These are phyloP conservation scores for Malus hybrid DNA, from an alignment of 331 rosid species.

Conservation along the genomic window DNA sequence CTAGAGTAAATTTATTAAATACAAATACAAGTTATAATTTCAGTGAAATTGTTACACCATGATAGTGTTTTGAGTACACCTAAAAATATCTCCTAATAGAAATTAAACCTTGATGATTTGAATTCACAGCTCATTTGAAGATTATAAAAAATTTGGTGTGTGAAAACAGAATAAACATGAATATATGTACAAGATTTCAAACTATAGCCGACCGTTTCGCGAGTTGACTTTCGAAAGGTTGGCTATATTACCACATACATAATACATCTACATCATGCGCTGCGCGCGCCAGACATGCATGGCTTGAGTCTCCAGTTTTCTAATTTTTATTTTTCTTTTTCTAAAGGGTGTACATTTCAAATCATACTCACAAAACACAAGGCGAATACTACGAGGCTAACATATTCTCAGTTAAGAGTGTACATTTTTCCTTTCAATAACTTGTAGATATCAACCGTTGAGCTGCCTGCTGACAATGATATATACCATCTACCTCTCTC, in stretches of 20 bases:
- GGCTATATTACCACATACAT: neutral
- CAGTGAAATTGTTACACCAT: no score
- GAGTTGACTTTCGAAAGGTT: no score
- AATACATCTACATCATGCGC: neutral
- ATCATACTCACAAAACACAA: neutral
- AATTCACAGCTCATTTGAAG: no score
- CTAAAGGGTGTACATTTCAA: neutral
- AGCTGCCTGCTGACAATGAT: constrained; percentile 7
- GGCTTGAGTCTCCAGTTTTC: no score
- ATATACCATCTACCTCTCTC: neutral
- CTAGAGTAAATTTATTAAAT: no score
- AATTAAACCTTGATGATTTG: no score
- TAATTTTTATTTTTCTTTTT: neutral
- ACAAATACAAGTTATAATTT: no score
- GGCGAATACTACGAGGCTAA: constrained; percentile 17
- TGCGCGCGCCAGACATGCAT: neutral
- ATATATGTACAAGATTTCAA: neutral
- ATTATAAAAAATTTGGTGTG: no score
- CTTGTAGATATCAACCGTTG: constrained; percentile 5
- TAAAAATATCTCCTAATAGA: no score
- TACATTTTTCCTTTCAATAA: neutral
- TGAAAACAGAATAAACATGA: no score
- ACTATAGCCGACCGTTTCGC: neutral
- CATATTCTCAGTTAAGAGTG: neutral
- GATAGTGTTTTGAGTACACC: no score